phyloP scores from a whole-genome alignment of 768 basidiomycete species.

The Suillus sp. region DNA sequence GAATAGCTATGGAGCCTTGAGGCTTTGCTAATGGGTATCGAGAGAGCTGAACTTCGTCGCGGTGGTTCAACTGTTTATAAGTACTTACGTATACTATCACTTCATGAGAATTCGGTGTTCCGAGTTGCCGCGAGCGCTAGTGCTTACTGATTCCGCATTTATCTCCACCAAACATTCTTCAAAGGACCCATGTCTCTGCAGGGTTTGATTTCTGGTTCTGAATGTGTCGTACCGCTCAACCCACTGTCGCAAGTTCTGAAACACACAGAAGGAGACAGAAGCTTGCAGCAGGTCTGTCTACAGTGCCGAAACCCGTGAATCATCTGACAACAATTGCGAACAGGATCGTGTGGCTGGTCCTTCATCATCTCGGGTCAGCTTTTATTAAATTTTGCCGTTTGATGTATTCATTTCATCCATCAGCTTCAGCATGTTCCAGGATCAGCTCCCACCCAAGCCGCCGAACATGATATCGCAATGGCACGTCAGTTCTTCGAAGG shows the following conservation, averaged over 20 bases:
- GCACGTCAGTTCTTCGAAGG: constrained; percentile 81
- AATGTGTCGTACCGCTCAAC: constrained; percentile 83
- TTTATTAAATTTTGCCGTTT: neutral
- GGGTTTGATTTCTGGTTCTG: constrained; percentile 82
- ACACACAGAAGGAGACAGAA: constrained; percentile 86
- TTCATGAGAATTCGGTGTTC: neutral
- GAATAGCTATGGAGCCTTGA: neutral
- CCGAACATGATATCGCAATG: constrained; percentile 68
- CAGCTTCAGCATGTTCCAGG: constrained; percentile 80
- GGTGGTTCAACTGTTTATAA: neutral
- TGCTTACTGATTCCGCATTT: neutral
- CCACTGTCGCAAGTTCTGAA: constrained; percentile 89
- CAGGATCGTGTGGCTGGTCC: constrained; percentile 78
- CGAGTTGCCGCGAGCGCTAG: constrained; percentile 6
- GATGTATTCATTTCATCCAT: neutral
- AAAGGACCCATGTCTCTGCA: constrained; percentile 65
- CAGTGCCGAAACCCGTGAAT: neutral
- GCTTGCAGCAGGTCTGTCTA: constrained; percentile 74
- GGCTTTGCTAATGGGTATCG: neutral
- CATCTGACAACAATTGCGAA: neutral
- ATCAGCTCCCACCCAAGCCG: constrained; percentile 48
- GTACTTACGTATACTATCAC: neutral
- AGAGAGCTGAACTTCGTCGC: neutral
- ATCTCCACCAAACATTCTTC: neutral
- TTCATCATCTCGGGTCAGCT: constrained; percentile 66